These are phyloP conservation scores for Lachnellula hyalina DNA, from an alignment of 2,329 filamentous ascomycete genomes.

Conservation along the genomic window DNA sequence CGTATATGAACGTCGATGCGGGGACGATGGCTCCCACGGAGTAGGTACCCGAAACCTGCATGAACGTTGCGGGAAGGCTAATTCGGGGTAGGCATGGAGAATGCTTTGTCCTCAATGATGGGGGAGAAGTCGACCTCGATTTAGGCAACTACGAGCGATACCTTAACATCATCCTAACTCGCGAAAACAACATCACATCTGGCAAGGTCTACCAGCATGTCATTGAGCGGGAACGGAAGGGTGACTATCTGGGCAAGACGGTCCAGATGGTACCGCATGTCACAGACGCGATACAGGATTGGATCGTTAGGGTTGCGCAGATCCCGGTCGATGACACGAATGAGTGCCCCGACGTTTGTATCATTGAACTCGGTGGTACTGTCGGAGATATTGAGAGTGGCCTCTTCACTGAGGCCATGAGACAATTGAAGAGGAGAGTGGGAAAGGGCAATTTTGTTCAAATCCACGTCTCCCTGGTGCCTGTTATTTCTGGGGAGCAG, in stretches of 20 bases:
- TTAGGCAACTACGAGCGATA: conserved; percentile 77
- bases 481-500: conserved; percentile 63
- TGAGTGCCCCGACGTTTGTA: conserved; percentile 84
- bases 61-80: neutral
- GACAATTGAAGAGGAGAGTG: conserved; percentile 66
- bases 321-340: conserved; percentile 82
- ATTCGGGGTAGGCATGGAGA: conserved; percentile 64
- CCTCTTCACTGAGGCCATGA: conserved; percentile 83
- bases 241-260: conserved; percentile 74
- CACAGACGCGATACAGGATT: conserved; percentile 86
- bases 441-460: conserved; percentile 79
- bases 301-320: conserved; percentile 80
- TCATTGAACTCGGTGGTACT: conserved; percentile 67
- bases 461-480: conserved; percentile 86
- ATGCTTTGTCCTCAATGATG: conserved; percentile 81
- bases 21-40: conserved; percentile 58
- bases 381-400: conserved; percentile 80
- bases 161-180: conserved; percentile 72
- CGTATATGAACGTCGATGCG: conserved; percentile 73
- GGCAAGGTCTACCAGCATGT: conserved; percentile 94
- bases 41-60: conserved; percentile 32
- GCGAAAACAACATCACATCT: conserved; percentile 94
- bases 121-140: conserved; percentile 71
- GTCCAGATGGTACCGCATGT: conserved; percentile 91
- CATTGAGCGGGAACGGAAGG: conserved; percentile 62